Evolutionary conservation across 306 rosid genomes (phyloP).

Genomic region (peach (Prunus persica)): DNA sequence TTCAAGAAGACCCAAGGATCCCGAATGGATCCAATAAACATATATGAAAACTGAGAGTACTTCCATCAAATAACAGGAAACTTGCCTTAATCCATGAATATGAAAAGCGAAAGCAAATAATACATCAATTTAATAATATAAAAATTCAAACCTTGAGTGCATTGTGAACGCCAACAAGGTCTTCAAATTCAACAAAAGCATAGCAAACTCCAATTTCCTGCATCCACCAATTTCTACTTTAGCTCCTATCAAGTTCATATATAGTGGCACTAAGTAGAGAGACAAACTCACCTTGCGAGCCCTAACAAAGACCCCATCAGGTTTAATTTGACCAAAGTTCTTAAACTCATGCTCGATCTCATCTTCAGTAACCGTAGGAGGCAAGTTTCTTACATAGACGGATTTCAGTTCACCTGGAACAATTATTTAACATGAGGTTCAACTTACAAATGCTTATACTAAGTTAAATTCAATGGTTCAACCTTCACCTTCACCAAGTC

Average conservation of each 20-base stretch:
- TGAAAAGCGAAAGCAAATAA: slow-evolving; percentile 1
- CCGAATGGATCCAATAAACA: neutral
- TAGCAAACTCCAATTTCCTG: slow-evolving; percentile 98
- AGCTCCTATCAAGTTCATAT: slow-evolving; percentile 15
- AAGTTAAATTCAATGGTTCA: neutral
- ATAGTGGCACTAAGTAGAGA: neutral
- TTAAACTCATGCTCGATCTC: slow-evolving; percentile 81
- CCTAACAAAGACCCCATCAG: slow-evolving; percentile 84
- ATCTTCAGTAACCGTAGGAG: slow-evolving; percentile 69
- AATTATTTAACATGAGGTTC: slow-evolving; percentile 25
- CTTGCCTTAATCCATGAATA: neutral
- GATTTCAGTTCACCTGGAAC: slow-evolving; percentile 79
- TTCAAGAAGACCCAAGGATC: neutral
- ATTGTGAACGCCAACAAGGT: slow-evolving; percentile 70
- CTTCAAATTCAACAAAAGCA: slow-evolving; percentile 97
- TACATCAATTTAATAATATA: neutral
- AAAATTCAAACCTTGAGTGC: slow-evolving; percentile 68
- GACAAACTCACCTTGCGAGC: slow-evolving; percentile 60
- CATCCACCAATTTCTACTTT: slow-evolving; percentile 21
- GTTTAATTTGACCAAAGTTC: slow-evolving; percentile 72
- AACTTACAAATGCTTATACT: neutral
- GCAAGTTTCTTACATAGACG: slow-evolving; percentile 87
- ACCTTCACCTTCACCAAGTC: neutral
- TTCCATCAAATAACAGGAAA: neutral
- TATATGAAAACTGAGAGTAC: neutral